A percentile compares a stretch with the other conserved stretches of the same genome.
These are phyloP conservation scores for Hygrophila difformis DNA, from an alignment of 257 asterid species.

Conservation along the genomic window DNA sequence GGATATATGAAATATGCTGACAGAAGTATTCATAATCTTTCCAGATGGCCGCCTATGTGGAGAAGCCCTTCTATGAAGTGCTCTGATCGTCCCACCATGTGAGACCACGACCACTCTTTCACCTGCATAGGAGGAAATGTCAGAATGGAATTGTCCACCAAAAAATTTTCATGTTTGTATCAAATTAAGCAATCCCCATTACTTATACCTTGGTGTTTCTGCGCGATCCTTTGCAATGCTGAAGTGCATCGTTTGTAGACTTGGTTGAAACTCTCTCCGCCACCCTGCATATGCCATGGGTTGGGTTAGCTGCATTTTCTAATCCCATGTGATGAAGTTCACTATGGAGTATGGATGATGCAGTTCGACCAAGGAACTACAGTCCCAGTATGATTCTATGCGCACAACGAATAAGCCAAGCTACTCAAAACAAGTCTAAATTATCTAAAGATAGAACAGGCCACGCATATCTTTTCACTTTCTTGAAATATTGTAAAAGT, in stretches of 20 bases:
- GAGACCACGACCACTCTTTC: conserved; percentile 78
- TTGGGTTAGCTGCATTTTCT: conserved; percentile 6
- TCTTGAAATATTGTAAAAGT: too few species aligned
- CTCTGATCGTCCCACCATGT: conserved; percentile 78
- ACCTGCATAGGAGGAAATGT: conserved; percentile 37
- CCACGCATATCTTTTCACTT: too few species aligned
- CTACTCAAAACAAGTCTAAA: too few species aligned
- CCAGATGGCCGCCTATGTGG: conserved; percentile 33
- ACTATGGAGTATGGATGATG: too few species aligned
- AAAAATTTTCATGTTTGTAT: neutral
- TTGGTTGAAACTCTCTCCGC: conserved; percentile 89
- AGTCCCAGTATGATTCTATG: too few species aligned
- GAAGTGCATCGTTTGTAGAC: conserved; percentile 66
- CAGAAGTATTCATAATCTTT: conserved; percentile 57
- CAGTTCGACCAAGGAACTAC: too few species aligned
- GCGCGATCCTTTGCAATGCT: conserved; percentile 54
- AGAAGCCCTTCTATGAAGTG: conserved; percentile 57
- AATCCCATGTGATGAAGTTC: too few species aligned
- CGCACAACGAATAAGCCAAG: too few species aligned
- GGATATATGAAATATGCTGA: conserved; percentile 54
- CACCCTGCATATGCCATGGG: conserved; percentile 55
- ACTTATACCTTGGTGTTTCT: conserved; percentile 51
- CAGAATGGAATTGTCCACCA: neutral
- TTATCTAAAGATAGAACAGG: too few species aligned
- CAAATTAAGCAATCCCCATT: neutral